Evolutionary conservation across 2,329 filamentous ascomycete species (phyloP).

Genomic region (Aspergillus sp.): DNA sequence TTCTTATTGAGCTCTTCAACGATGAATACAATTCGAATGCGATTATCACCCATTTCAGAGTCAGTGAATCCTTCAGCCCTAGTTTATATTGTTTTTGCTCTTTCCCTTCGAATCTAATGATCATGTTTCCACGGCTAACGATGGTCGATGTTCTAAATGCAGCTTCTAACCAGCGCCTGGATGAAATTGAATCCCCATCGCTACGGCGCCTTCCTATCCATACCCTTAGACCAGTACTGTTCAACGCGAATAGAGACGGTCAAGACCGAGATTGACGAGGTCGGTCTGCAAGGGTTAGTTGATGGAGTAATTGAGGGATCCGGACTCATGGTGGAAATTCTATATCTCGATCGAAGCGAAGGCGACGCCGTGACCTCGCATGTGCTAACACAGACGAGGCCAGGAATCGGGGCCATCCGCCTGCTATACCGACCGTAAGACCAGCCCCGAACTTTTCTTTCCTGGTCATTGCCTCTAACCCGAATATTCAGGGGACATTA

Average conservation of each 20-base stretch:
- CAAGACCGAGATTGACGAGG: slow-evolving; percentile 82
- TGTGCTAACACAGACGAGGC: slow-evolving; percentile 34
- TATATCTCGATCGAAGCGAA: slow-evolving; percentile 84
- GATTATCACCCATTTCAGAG: slow-evolving; percentile 81
- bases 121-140: slow-evolving; percentile 18
- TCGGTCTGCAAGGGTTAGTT: slow-evolving; percentile 76
- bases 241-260: slow-evolving; percentile 69
- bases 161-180: slow-evolving; percentile 81
- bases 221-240: slow-evolving; percentile 67
- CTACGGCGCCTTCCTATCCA: slow-evolving; percentile 72
- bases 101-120: neutral
- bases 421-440: slow-evolving; percentile 66
- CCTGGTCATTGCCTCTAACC: slow-evolving; percentile 19
- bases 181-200: slow-evolving; percentile 70
- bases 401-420: slow-evolving; percentile 62
- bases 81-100: neutral
- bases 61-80: slow-evolving; percentile 32
- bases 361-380: slow-evolving; percentile 68
- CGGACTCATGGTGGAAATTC: slow-evolving; percentile 78
- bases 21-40: slow-evolving; percentile 64
- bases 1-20: slow-evolving; percentile 72
- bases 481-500: slow-evolving; percentile 69
- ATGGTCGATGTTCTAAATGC: slow-evolving; percentile 21
- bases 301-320: slow-evolving; percentile 78
- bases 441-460: neutral